A percentile compares a stretch with the other conserved stretches of the same genome.
Conservation (phyloP, 2,329 filamentous ascomycete genomes). For the Sarocladium kiliense region DNA sequence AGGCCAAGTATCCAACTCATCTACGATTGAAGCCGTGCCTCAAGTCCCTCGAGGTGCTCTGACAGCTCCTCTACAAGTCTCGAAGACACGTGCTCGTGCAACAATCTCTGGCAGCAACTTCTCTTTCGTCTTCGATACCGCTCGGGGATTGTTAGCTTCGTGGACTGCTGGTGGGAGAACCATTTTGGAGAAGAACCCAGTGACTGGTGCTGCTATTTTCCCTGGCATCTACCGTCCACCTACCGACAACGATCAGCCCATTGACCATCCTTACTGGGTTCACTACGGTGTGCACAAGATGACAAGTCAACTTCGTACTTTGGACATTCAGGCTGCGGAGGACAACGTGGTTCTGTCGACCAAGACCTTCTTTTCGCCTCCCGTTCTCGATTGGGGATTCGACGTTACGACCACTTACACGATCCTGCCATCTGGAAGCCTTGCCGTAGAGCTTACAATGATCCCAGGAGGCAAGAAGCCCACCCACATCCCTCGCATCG, state of each 20-base stretch:
- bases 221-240: slow-evolving; percentile 54
- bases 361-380: slow-evolving; percentile 51
- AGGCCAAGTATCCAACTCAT: not conserved
- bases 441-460: slow-evolving; percentile 39
- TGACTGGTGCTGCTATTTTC: slow-evolving; percentile 22
- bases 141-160: slow-evolving; percentile 33
- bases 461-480: slow-evolving; percentile 44
- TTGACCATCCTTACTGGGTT: slow-evolving; percentile 41
- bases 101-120: slow-evolving; percentile 3
- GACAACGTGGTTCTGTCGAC: slow-evolving; percentile 34
- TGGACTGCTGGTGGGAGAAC: slow-evolving; percentile 32
- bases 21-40: not conserved
- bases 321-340: slow-evolving; percentile 32
- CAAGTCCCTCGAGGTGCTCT: slow-evolving; percentile 22
- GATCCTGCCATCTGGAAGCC: slow-evolving; percentile 33
- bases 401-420: slow-evolving; percentile 46
- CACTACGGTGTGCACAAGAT: slow-evolving; percentile 43
- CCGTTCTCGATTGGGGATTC: slow-evolving; percentile 56
- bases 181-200: slow-evolving; percentile 32
- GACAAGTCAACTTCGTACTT: slow-evolving; percentile 39
- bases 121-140: slow-evolving; percentile 37
- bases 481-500: slow-evolving; percentile 54
- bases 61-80: slow-evolving; percentile 15
- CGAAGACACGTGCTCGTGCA: slow-evolving; percentile 14
- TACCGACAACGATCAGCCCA: slow-evolving; percentile 55